A percentile compares a stretch with the other conserved stretches of the same genome.
Evolutionary conservation across 192 early-diverging fungal genomes (phyloP).

Genomic region (Linnemannia exigua): DNA sequence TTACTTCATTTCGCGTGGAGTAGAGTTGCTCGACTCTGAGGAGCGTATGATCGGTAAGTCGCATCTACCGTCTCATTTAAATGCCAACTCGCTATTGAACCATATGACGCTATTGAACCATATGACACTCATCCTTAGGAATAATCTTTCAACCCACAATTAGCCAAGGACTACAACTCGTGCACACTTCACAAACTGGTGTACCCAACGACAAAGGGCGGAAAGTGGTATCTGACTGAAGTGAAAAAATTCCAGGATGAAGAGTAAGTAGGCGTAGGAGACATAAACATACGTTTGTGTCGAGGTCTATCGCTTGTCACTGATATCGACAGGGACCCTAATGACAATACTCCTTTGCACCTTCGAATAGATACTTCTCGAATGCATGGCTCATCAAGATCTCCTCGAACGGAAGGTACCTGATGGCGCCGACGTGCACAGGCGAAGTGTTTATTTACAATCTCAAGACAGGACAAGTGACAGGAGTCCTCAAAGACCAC

Average conservation of each 20-base stretch:
- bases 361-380: conserved; percentile 74
- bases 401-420: conserved; percentile 87
- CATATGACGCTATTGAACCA: neutral
- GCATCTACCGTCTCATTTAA: neutral
- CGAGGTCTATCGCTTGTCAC: neutral
- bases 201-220: conserved; percentile 82
- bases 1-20: conserved; percentile 91
- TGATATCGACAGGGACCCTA: neutral
- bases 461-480: conserved; percentile 80
- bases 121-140: too few species aligned
- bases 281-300: neutral
- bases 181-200: conserved; percentile 89
- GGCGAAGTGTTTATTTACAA: conserved; percentile 91
- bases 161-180: conserved; percentile 87
- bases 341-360: neutral
- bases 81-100: neutral
- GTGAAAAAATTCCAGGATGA: conserved; percentile 85
- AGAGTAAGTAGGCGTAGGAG: conserved; percentile 69
- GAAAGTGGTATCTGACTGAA: conserved; percentile 80
- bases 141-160: neutral
- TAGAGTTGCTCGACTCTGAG: conserved; percentile 90
- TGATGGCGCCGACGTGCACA: conserved; percentile 91
- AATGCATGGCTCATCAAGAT: conserved; percentile 98
- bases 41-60: conserved; percentile 79
- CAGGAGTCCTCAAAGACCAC: conserved; percentile 87